Base-by-base conservation (phyloP, 805 yeast species). In the Lachancea lanzarotensis region DNA sequence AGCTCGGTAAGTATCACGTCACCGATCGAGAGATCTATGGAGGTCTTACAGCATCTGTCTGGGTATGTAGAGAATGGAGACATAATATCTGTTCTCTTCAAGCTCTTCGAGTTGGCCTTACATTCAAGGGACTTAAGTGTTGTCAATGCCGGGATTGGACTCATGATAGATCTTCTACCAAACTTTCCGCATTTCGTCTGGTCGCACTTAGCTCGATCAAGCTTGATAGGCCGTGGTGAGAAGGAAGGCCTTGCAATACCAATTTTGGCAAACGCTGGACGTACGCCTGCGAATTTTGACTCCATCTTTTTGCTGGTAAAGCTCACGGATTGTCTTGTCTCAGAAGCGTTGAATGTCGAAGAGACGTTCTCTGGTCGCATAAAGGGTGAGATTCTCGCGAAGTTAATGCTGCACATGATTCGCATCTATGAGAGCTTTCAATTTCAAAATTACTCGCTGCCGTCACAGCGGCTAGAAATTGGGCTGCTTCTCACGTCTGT, bases 351-450 rank as follows among this genome's bases (percentile, higher is more conserved):
- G 12, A 55, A 67, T 5, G 52, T 69, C 12, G 62, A 67, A 10
- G 67, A 72, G 16, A 51, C 62, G 45, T 65, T 67, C 25, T 56
- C 75, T 3, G 52, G 56, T 1, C 68, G 70, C 41, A 55, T 73
- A 12, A 81, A 81, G 56, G 64, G 77, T 4, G 74, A 73, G 8
- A 77, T 84, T 3, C 61, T 89, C 30, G 68, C 74, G 17, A 74
- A 74, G 44, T 64, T 85, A 38, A 67, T 75, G 1, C 60, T 67
- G 3, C 84, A 82, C 60, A 67, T 80, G 33, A 63, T 85, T n/a
- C 76, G 75, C 42, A 75, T 85, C 0, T 86, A 81, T 63, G 96
- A 88, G 55, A 79, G 85, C 52, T 84, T 81, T 52, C 65, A 73
- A 3, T 77, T 74, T 56, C 87, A 95, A 84, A 75, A 79, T 50